Percentiles rank a stretch among this genome's conserved stretches.
These are phyloP conservation scores for Tylopilus felleus DNA, from an alignment of 768 basidiomycete species.

Conservation along the genomic window DNA sequence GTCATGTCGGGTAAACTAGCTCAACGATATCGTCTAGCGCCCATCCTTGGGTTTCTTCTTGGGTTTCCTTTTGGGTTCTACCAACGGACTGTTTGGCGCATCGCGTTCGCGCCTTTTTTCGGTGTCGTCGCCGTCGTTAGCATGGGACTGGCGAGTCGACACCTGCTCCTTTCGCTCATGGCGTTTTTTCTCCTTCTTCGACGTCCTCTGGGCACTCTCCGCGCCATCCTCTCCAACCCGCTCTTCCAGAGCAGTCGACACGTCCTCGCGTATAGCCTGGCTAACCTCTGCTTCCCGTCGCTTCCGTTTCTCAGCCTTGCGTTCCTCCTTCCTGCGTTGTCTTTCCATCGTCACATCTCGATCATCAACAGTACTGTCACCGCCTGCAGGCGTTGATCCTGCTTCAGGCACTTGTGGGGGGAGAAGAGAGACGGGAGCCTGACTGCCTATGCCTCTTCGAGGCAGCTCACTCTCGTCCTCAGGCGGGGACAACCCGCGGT, in stretches of 20 bases:
- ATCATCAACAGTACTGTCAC: not conserved
- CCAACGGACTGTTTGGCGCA: too few species aligned
- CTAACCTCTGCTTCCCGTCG: slow-evolving; percentile 8
- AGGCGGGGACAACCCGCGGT: not conserved
- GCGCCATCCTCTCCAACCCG: not conserved
- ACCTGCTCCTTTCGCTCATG: slow-evolving; percentile 8
- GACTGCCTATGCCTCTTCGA: slow-evolving; percentile 15
- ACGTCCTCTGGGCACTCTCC: slow-evolving; percentile 18
- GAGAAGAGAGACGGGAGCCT: not conserved
- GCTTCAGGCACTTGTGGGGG: not conserved
- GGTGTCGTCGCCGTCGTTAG: too few species aligned
- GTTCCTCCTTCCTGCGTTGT: slow-evolving; percentile 32
- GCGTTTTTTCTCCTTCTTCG: slow-evolving; percentile 28
- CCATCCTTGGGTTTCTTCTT: slow-evolving; percentile 10
- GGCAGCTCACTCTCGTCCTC: not conserved
- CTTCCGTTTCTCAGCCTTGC: slow-evolving; percentile 26
- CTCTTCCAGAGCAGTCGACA: slow-evolving; percentile 3
- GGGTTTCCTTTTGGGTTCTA: slow-evolving; percentile 1
- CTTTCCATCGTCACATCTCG: slow-evolving; percentile 25
- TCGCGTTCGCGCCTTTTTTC: too few species aligned
- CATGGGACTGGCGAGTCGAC: too few species aligned
- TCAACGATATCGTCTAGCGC: too few species aligned
- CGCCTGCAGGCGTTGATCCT: slow-evolving; percentile 6
- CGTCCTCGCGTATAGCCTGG: not conserved
- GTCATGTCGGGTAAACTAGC: not conserved